Conservation (phyloP, 2,329 filamentous ascomycete species). For the Epicoccum nigrum region DNA sequence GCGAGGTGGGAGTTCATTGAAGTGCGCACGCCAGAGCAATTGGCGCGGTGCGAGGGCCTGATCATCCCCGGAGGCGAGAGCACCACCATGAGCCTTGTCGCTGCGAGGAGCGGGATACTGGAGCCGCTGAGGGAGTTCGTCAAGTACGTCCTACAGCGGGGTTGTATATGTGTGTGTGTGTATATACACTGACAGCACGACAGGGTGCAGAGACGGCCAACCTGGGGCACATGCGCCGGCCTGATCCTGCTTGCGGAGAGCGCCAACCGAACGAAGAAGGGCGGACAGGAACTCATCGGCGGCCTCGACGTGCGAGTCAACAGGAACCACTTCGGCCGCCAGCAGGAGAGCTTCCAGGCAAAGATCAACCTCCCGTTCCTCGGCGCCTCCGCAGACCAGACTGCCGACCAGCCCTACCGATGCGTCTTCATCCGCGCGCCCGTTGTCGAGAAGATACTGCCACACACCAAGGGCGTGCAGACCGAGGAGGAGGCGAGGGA, state of each 20-base stretch:
- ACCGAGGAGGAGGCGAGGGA: conserved; percentile 54
- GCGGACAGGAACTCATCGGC: conserved; percentile 91
- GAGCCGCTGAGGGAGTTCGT: conserved; percentile 89
- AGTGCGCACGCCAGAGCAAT: conserved; percentile 76
- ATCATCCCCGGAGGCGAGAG: conserved; percentile 95
- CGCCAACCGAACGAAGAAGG: conserved; percentile 86
- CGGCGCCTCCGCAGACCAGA: conserved; percentile 30
- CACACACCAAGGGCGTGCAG: conserved; percentile 58
- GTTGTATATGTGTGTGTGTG: neutral
- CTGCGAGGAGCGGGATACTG: conserved; percentile 77
- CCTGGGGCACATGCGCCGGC: conserved; percentile 96
- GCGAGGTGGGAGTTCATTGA: conserved; percentile 70
- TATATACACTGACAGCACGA: conserved; percentile 6
- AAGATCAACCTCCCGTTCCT: conserved; percentile 77
- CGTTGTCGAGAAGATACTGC: conserved; percentile 83
- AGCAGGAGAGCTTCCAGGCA: conserved; percentile 88
- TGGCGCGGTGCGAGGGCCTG: conserved; percentile 77
- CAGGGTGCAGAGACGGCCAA: conserved; percentile 77
- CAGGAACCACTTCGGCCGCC: conserved; percentile 92
- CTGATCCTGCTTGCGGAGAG: conserved; percentile 88
- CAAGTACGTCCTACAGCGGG: conserved; percentile 66
- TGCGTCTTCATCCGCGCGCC: conserved; percentile 94
- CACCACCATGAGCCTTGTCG: conserved; percentile 89
- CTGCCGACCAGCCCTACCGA: conserved; percentile 64
- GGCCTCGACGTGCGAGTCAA: conserved; percentile 90